A percentile compares a stretch with the other conserved stretches of the same genome.
phyloP scores from a whole-genome alignment of 371 early-diverging fungal genomes.

The Catenaria anguillulae region DNA sequence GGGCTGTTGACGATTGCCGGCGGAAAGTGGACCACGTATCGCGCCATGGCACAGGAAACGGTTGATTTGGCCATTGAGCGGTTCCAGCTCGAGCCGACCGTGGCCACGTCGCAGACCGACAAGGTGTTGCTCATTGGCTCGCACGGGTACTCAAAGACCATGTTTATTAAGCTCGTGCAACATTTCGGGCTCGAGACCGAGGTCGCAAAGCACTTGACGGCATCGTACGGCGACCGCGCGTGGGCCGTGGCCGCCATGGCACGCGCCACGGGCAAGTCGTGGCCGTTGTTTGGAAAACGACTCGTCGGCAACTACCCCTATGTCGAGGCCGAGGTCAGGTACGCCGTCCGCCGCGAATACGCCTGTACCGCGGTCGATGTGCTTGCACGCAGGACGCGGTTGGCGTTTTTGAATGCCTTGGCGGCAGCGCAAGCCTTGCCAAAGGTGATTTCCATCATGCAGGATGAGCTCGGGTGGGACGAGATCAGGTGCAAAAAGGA shows the following conservation, averaged over 20 bases:
- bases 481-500: slow-evolving; percentile 48
- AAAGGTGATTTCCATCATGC: slow-evolving; percentile 82
- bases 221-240: slow-evolving; percentile 91
- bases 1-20: slow-evolving; percentile 94
- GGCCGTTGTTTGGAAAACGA: slow-evolving; percentile 67
- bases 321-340: slow-evolving; percentile 89
- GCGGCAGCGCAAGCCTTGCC: slow-evolving; percentile 79
- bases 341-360: slow-evolving; percentile 82
- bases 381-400: slow-evolving; percentile 79
- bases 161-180: slow-evolving; percentile 82
- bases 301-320: slow-evolving; percentile 75
- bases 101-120: slow-evolving; percentile 55
- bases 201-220: slow-evolving; percentile 79
- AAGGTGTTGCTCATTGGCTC: slow-evolving; percentile 68
- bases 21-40: slow-evolving; percentile 99
- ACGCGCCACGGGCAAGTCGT: slow-evolving; percentile 48
- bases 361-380: slow-evolving; percentile 92
- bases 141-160: slow-evolving; percentile 67
- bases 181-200: slow-evolving; percentile 87
- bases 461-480: slow-evolving; percentile 72
- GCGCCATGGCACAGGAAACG: slow-evolving; percentile 97
- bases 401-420: slow-evolving; percentile 89
- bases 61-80: slow-evolving; percentile 74
- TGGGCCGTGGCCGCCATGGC: slow-evolving; percentile 76
- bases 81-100: slow-evolving; percentile 40